Conservation (phyloP, 2,329 filamentous ascomycete species). For the Cercospora sesami region DNA sequence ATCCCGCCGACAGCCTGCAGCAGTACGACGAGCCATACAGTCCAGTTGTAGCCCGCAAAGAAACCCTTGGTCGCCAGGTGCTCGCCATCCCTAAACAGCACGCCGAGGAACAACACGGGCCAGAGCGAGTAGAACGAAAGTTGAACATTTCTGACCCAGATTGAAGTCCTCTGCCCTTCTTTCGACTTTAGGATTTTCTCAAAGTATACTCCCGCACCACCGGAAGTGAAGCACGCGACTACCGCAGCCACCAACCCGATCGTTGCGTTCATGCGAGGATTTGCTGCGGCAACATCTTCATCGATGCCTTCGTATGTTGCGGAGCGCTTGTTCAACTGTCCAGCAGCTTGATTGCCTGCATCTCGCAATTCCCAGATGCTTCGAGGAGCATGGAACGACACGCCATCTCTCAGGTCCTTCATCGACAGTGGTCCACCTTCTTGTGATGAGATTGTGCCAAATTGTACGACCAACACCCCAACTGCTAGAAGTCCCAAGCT, state of each 20-base stretch:
- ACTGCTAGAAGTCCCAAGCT: slow-evolving; percentile 75
- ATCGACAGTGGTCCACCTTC: slow-evolving; percentile 57
- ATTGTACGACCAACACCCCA: slow-evolving; percentile 81
- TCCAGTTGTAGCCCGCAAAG: slow-evolving; percentile 90
- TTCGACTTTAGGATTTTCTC: slow-evolving; percentile 86
- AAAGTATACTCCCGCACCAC: slow-evolving; percentile 81
- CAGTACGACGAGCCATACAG: slow-evolving; percentile 82
- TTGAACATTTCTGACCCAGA: slow-evolving; percentile 95
- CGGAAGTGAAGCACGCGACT: slow-evolving; percentile 75
- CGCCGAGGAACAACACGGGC: slow-evolving; percentile 80
- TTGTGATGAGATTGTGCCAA: slow-evolving; percentile 62
- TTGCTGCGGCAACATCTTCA: slow-evolving; percentile 55
- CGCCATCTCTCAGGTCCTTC: slow-evolving; percentile 62
- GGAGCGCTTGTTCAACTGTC: slow-evolving; percentile 65
- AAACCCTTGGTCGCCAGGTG: slow-evolving; percentile 83
- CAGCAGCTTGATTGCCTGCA: slow-evolving; percentile 54
- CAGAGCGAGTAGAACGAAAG: slow-evolving; percentile 92
- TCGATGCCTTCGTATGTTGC: slow-evolving; percentile 90
- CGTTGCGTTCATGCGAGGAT: slow-evolving; percentile 69
- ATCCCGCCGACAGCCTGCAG: slow-evolving; percentile 84
- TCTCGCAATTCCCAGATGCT: slow-evolving; percentile 76
- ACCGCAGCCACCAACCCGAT: slow-evolving; percentile 78
- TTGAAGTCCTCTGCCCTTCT: slow-evolving; percentile 63
- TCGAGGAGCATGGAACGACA: slow-evolving; percentile 67
- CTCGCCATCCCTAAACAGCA: slow-evolving; percentile 82